Percentiles rank a stretch among this genome's conserved stretches.
Conservation (phyloP, 192 early-diverging fungal genomes). For the Glomus cerebriforme region DNA sequence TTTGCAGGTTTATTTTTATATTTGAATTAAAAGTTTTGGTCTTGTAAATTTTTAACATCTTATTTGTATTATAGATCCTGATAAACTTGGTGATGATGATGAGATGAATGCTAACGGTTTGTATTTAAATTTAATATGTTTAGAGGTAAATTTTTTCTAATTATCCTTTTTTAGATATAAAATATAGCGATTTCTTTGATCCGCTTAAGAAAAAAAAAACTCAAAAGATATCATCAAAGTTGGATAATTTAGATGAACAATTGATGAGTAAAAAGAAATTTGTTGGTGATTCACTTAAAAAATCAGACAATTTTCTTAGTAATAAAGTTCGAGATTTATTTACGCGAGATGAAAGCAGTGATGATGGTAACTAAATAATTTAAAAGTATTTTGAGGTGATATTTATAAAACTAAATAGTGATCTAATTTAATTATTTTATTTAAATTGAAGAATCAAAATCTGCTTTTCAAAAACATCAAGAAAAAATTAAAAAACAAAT, state of each 20-base stretch:
- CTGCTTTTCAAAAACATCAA: conserved; percentile 83
- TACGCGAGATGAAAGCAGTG: conserved; percentile 58
- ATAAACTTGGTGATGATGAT: conserved; percentile 65
- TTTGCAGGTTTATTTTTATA: conserved; percentile 40
- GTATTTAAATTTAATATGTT: neutral
- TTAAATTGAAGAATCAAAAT: conserved; percentile 42
- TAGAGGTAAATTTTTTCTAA: too few relatives aligned
- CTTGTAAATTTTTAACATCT: conserved; percentile 44
- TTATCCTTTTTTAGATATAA: conserved; percentile 57
- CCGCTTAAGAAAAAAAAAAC: conserved; percentile 55
- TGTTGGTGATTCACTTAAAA: conserved; percentile 45
- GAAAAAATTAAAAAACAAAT: conserved; percentile 71
- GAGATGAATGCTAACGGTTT: conserved; percentile 60
- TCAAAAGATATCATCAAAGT: conserved; percentile 34
- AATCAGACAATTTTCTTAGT: conserved; percentile 40
- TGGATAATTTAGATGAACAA: conserved; percentile 37
- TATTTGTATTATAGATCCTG: conserved; percentile 63
- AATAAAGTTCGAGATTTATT: conserved; percentile 56
- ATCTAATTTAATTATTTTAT: conserved; percentile 31
- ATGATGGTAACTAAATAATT: conserved; percentile 46
- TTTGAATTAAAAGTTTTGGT: neutral
- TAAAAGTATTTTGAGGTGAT: conserved; percentile 3
- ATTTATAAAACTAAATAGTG: conserved; percentile 34
- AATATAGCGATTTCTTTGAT: conserved; percentile 84
- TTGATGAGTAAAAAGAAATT: conserved; percentile 38